Base-by-base conservation (phyloP, 305 asterid species). In the Salvia sclarea region DNA sequence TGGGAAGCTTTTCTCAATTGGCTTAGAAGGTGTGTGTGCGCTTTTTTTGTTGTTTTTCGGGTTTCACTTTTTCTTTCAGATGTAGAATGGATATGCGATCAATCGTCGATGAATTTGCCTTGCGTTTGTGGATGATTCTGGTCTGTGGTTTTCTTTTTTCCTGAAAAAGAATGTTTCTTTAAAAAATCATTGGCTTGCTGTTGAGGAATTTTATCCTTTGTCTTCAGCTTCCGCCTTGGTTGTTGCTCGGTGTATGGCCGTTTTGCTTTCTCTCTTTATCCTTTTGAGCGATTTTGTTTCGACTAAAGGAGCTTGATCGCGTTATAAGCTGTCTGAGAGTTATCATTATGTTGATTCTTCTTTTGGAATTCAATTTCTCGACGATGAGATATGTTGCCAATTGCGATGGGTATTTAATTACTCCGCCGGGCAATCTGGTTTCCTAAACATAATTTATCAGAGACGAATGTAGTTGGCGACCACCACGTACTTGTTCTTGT, bases 1-100 rank as follows among this genome's bases (percentile, higher is more conserved):
- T 90, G 88, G 95, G 97, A 92, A 85, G 91, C 92, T 84, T 90
- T 92, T 79, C 98, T 92, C 89, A 90, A 92, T 86, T 90, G 98
- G 98, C 96, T 92, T 61, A 83, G 98, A 74, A 92, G 98, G 98
- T 12, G 45, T 38, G 5, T 35, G 28, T 16, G 12, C 12, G 22
- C 53, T 13, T 21, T 8, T 61, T 48, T 16, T 17, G 4, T 37
- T 13, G 11, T 16, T 11, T 0, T 17, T 4, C 9, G 38, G 9
- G 2, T 1, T 4, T 3, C 2, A 25, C 22, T 13, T 0, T 12
- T 6, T 35, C 48, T 47, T 17, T 31, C 7, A 1, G 61, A 41
- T 11, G 17, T 6, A 8, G 4, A 62, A 54, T 21, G 0, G 25
- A 5, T 38, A 40, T 67, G 1, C 4, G 11, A 0, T 41, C 65